phyloP scores from a whole-genome alignment of 768 basidiomycete species.

The Macrocybe gigantea region DNA sequence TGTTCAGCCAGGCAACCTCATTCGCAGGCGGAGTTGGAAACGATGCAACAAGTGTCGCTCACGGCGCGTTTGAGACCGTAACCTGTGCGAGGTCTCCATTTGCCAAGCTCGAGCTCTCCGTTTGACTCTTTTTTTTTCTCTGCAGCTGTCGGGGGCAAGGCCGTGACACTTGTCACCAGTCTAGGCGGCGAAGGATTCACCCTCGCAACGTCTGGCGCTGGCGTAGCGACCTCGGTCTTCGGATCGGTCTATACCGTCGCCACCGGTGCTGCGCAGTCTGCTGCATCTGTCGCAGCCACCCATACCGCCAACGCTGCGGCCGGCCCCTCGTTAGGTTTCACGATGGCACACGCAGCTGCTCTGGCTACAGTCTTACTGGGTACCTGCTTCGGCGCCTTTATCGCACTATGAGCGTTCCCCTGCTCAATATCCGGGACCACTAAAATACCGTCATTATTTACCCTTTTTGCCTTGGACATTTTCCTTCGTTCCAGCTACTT shows the following conservation, averaged over 20 bases:
- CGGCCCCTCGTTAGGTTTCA: conserved; percentile 16
- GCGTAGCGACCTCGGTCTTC: conserved; percentile 12
- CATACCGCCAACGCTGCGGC: conserved; percentile 17
- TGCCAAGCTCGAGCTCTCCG: conserved; percentile 7
- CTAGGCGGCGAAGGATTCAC: conserved; percentile 54
- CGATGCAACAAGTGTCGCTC: conserved; percentile 23
- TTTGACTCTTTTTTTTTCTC: conserved; percentile 12
- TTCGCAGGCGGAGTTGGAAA: conserved; percentile 19
- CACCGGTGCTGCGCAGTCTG: conserved; percentile 10
- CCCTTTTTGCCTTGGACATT: no score
- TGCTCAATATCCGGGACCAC: no score
- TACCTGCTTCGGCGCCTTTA: conserved; percentile 33
- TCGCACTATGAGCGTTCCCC: conserved; percentile 31
- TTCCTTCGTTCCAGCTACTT: no score
- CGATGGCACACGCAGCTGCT: conserved; percentile 25
- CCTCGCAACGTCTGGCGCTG: conserved; percentile 34
- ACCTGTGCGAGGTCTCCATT: conserved; percentile 29
- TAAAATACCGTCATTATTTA: no score
- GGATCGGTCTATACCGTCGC: conserved; percentile 8
- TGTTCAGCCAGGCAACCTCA: conserved; percentile 26
- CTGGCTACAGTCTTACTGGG: conserved; percentile 31
- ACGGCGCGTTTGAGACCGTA: conserved; percentile 28
- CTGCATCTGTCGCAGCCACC: background rate
- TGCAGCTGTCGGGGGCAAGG: conserved; percentile 48
- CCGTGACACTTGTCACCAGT: conserved; percentile 50